These are phyloP conservation scores for Cordyceps cicadae DNA, from an alignment of 2,329 filamentous ascomycete species.

Conservation along the genomic window DNA sequence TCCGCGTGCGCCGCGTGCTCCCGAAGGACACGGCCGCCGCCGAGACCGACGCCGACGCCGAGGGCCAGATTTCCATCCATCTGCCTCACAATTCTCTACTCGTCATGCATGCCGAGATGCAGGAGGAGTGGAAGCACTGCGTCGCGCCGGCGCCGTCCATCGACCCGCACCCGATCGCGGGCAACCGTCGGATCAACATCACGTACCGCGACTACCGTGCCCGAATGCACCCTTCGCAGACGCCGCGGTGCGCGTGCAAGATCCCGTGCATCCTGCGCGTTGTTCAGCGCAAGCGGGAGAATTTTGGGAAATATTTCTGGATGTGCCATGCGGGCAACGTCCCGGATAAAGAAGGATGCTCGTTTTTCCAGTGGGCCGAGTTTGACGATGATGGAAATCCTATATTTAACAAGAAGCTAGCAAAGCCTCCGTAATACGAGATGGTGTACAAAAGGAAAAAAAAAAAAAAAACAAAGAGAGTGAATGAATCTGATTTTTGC, in stretches of 20 bases:
- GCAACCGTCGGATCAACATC: slow-evolving; percentile 78
- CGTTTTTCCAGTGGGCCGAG: slow-evolving; percentile 76
- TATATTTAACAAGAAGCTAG: slow-evolving; percentile 12
- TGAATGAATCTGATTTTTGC: background rate
- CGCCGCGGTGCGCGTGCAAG: slow-evolving; percentile 68
- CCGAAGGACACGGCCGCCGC: slow-evolving; percentile 42
- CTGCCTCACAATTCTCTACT: slow-evolving; percentile 90
- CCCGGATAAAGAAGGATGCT: slow-evolving; percentile 60
- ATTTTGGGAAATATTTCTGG: slow-evolving; percentile 79
- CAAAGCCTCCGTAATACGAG: background rate
- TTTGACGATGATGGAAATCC: slow-evolving; percentile 85
- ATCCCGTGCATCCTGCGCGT: slow-evolving; percentile 64
- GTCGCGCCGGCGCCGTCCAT: slow-evolving; percentile 69
- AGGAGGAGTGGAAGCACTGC: slow-evolving; percentile 92
- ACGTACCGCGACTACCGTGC: slow-evolving; percentile 84
- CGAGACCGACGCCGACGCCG: slow-evolving; percentile 48
- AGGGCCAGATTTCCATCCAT: slow-evolving; percentile 86
- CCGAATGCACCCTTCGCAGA: slow-evolving; percentile 66
- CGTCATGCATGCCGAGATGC: slow-evolving; percentile 96
- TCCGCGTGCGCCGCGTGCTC: slow-evolving; percentile 72
- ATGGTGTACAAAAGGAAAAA: too few species aligned
- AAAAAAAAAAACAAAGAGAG: background rate
- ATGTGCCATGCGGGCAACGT: slow-evolving; percentile 77
- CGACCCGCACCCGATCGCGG: slow-evolving; percentile 75
- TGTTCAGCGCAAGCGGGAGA: slow-evolving; percentile 70